Conservation (phyloP, 1,139 yeast species). For the Zygosaccharomyces pseudobailii region DNA sequence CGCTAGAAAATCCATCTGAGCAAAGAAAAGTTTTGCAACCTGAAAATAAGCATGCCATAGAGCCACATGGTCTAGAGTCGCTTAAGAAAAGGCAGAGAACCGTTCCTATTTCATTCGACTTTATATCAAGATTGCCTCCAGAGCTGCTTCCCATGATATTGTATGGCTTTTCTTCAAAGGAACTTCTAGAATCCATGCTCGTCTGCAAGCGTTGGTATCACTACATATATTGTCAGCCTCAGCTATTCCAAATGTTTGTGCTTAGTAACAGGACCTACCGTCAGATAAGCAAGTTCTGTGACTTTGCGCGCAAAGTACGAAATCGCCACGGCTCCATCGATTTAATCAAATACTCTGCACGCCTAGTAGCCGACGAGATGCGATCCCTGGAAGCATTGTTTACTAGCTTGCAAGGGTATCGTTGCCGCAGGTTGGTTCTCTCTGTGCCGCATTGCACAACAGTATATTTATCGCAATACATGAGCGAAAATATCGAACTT, state of each 20-base stretch:
- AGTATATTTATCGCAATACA: constrained; percentile 15
- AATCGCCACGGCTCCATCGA: constrained; percentile 5
- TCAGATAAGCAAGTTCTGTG: constrained; percentile 15
- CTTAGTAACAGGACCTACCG: constrained; percentile 15
- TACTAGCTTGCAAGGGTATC: constrained; percentile 10
- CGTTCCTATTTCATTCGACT: constrained; percentile 12
- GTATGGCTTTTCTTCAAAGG: constrained; percentile 16
- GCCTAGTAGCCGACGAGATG: constrained; percentile 22
- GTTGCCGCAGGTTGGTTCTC: constrained; percentile 14
- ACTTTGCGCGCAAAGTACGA: background rate
- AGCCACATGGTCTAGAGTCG: too few species aligned
- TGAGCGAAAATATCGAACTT: constrained; percentile 8
- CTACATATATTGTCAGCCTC: constrained; percentile 17
- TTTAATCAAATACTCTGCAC: constrained; percentile 19
- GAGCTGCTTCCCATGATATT: constrained; percentile 25
- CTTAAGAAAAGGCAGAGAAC: too few species aligned
- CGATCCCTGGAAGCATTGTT: constrained; percentile 18
- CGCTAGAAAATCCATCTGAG: background rate
- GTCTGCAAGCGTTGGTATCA: constrained; percentile 25
- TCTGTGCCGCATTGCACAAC: constrained; percentile 22
- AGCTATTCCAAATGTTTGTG: constrained; percentile 18
- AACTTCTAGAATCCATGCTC: constrained; percentile 15
- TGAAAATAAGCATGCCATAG: constrained; percentile 10
- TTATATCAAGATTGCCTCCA: constrained; percentile 21
- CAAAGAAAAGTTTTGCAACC: constrained; percentile 23